These are phyloP conservation scores for Planoprotostelium fungivorum DNA, from an alignment of 78 protist genomes.

Conservation along the genomic window DNA sequence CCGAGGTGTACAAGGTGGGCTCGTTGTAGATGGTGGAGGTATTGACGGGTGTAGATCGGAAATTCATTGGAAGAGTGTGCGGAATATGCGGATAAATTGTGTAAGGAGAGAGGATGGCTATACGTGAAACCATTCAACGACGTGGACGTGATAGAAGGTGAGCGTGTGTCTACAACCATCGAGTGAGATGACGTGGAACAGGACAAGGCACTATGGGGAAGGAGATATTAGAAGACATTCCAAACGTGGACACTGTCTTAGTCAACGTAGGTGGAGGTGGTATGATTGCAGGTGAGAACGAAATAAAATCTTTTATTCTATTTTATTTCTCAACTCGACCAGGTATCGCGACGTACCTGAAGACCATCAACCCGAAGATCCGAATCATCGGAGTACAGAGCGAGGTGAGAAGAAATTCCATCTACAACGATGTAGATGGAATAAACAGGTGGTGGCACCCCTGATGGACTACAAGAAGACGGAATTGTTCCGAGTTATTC, in stretches of 20 bases:
- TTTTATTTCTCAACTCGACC: not conserved
- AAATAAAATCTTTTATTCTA: not conserved
- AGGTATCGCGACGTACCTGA: slow-evolving; percentile 66
- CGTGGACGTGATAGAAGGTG: slow-evolving; percentile 71
- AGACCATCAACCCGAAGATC: slow-evolving; percentile 57
- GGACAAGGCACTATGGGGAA: slow-evolving; percentile 67
- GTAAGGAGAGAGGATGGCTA: slow-evolving; percentile 56
- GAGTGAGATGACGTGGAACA: not conserved
- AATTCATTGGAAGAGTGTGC: slow-evolving; percentile 50
- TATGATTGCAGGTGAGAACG: slow-evolving; percentile 58
- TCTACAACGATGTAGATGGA: not conserved
- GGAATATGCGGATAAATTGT: slow-evolving; percentile 31
- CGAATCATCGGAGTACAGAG: slow-evolving; percentile 73
- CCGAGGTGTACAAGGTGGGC: slow-evolving; percentile 42
- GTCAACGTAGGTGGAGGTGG: slow-evolving; percentile 85
- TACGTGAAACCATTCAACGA: slow-evolving; percentile 65
- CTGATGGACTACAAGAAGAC: slow-evolving; percentile 55
- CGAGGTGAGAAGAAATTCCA: not conserved
- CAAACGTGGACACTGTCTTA: slow-evolving; percentile 64
- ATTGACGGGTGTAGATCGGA: slow-evolving; percentile 19
- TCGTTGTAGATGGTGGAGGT: not conserved
- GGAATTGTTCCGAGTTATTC: slow-evolving; percentile 41
- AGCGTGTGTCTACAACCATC: not conserved
- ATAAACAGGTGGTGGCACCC: slow-evolving; percentile 41
- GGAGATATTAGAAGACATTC: slow-evolving; percentile 48